Evolutionary conservation across 2,329 filamentous ascomycete species (phyloP), one percentile per base, ranked within the genome.

Genomic region (Neonectria faginata): DNA sequence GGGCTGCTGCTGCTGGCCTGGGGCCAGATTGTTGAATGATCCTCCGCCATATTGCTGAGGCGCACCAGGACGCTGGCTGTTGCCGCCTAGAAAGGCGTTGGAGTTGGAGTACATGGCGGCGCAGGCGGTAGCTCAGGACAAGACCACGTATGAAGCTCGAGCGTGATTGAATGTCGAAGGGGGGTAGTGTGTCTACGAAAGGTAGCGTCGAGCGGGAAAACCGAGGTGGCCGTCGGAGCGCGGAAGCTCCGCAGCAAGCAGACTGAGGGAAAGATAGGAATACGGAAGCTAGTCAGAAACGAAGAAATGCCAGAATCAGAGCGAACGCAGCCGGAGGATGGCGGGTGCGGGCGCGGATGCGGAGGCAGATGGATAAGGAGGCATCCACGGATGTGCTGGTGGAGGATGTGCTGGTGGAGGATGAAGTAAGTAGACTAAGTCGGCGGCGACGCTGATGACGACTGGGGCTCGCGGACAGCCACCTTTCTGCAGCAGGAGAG

Each of bases 21-120:
- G 72, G n/a, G 77, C 79, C 69, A 80, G 74, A 55, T 70, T 77
- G 67, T 66, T 78, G 78, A 75, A 86, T 85, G 66, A 84, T 81
- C 76, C 81, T 79, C 71, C 84, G 50, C 74, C 76, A 73, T 77
- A 78, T 63, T 79, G 89, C 68, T 85, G 85, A 69, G 88, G 71
- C 18, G 57, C 87, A 58, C 89, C 88, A 54, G 91, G 92, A 65
- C 90, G 91, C 78, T 91, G 88, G 83, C 86, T 91, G 77, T 90
- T 93, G 79, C 86, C 88, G 80, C 93, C 93, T 75, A 97, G 82
- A 80, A 91, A 97, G 69, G 92, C 90, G 84, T 92, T 97, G 71
- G 93, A 92, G 79, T 91, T 93, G 71, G 93, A 96, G 83, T 93
- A 98, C 95, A 97, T 97, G 81, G 75, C 67, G 69, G 64, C 29